phyloP scores from a whole-genome alignment of 495 filamentous ascomycete genomes.

The Cercophora scortea region DNA sequence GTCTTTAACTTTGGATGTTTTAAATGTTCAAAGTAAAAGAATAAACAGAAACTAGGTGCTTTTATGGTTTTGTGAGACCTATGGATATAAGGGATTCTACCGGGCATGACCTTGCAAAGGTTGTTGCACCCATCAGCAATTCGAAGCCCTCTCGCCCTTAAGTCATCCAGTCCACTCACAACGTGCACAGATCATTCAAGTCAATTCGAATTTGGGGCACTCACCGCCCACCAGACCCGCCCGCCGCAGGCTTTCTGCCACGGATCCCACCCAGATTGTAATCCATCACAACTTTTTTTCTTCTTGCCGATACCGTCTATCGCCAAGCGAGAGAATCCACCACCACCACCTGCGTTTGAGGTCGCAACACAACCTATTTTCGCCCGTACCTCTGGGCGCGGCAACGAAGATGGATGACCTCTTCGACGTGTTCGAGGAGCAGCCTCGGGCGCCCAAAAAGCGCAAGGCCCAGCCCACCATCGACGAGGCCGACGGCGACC shows the following conservation, averaged over 20 bases:
- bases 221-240: conserved; percentile 1
- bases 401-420: conserved; percentile 61
- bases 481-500: conserved; percentile 39
- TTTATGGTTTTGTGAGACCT: too few relatives aligned
- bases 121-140: too few relatives aligned
- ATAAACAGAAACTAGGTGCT: too few relatives aligned
- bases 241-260: conserved; percentile 8
- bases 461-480: conserved; percentile 70
- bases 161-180: too few relatives aligned
- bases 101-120: too few relatives aligned
- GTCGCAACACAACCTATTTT: neutral
- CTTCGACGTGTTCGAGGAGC: conserved; percentile 76
- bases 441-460: conserved; percentile 51
- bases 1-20: too few relatives aligned
- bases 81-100: too few relatives aligned
- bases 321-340: neutral
- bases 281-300: conserved; percentile 18
- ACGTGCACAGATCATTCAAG: too few relatives aligned
- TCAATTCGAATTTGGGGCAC: neutral
- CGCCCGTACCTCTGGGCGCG: neutral
- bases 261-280: conserved; percentile 3
- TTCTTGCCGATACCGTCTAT: conserved; percentile 4
- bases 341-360: too few relatives aligned
- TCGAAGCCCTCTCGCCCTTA: too few relatives aligned
- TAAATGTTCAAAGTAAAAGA: too few relatives aligned